Base-by-base conservation (phyloP, 805 yeast genomes). In the Ogataea degrootiae region DNA sequence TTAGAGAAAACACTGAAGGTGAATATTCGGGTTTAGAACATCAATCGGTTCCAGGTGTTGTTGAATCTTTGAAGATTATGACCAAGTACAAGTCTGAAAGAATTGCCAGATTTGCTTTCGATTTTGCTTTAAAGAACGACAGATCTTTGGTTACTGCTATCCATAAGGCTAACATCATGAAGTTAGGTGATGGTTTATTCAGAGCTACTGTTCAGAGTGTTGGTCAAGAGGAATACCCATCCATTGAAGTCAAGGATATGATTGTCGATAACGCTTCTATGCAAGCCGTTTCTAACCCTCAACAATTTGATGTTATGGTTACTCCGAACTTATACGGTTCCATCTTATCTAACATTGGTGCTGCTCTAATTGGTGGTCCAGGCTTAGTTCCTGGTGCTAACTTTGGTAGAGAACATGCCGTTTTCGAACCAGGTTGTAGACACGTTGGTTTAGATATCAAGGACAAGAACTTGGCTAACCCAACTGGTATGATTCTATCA, bases 341-440 rank as follows among this genome's bases (percentile, higher is more conserved):
- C 66, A 92, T 92, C 65, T 76, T 92, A 65, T 90, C 97, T 58
- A 94, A 94, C 81, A 91, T 92, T 63, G 99, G 98, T 76, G 96
- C 98, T 59, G 99, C 94, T 56, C 79, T 77, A 63, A 85, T 94
- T 58, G 98, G 98, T 71, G 97, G 97, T 61, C 97, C 98, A 68
- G 98, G 98, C 72, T 78, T 92, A 62, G 96, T 92, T 47, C 97
- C 99, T 61, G 98, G 98, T 73, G 97, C 96, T 65, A 89, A 90
- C 79, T 91, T 87, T 59, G 99, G 99, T 73, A 85, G 96, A 72
- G 97, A 92, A 63, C 85, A 85, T 70, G 98, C 98, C 48, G 95
- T 92, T 53, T 92, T 94, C 72, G 99, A 92, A 79, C 98, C 99
- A 63, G 99, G 98, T 74, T 91, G 97, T 76, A 87, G 99, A 80